Evolutionary conservation across 164 flowering plant genomes (phyloP), one percentile per base, ranked within the genome.

Genomic region (Malania oleifera): DNA sequence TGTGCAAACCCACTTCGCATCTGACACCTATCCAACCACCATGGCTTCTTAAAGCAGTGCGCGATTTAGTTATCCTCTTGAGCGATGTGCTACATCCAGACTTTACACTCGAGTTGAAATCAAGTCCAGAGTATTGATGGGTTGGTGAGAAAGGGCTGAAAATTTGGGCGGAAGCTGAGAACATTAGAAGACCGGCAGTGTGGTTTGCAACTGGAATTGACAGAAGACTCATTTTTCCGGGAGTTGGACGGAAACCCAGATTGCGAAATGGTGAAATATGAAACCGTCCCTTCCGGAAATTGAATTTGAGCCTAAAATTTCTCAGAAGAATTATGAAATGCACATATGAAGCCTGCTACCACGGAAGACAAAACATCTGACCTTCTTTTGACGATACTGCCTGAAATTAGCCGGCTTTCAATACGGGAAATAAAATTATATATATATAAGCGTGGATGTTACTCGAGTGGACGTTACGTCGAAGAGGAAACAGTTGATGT

Each of bases 31-130:
- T 23, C 64, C 67, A 65, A 48, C 64, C 47, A 22, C 66, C 14
- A 47, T 23, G n/a, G 19, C 44, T 77, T 61, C 51, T 61, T 62
- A 19, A 52, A 64, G 56, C 15, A 49, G 35, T 25, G 20, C 3
- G 52, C 17, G 73, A 59, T 51, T 43, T 52, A 27, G 70, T 59
- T 46, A 70, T 66, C 80, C 73, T 75, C 75, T 69, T 68, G 51
- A 37, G 11, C 45, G 65, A 55, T 66, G 41, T 64, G 63, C 60
- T 71, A 63, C 65, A 75, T 71, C 79, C 74, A 55, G 50, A 60
- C 28, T 25, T 34, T 49, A 52, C 64, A 52, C 39, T 64, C 15
- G 52, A 39, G 40, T 47, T 43, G 24, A 27, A 40, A 26, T 35
- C 31, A 18, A 53, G 14, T 56, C 56, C 54, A 9, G 65, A 0